Evolutionary conservation across 108 stramenopile genomes (phyloP), one percentile per base, ranked within the genome.

Genomic region (Cyclotella kingstonii): DNA sequence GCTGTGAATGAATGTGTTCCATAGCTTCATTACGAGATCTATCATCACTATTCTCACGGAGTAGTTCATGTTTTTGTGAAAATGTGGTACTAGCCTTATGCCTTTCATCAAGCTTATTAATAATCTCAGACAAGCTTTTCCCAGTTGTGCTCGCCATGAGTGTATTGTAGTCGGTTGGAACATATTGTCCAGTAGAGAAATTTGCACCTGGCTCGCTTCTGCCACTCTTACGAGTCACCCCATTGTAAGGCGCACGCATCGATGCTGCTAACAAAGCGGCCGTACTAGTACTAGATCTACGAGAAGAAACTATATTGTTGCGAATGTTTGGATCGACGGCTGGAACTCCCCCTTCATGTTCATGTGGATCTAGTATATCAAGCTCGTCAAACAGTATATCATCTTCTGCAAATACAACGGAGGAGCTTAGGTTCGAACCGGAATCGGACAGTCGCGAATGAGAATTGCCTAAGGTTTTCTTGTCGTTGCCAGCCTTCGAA

Each of bases 281-380:
- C 27, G 29, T 9, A 42, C n/a, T 7, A 8, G 40, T 25, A 8
- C 12, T 18, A 0, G 36, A 30, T 6, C 39, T 27, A 9, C 23
- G 40, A 19, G 9, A 15, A 57, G 6, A 26, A 11, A 57, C 7
- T 40, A 30, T 28, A 12, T 15, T 6, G 38, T 21, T 18, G 64
- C 42, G 34, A 6, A 38, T n/a, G 4, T 34, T 25, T 15, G 56
- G 60, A 31, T 43, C 55, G 35, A 56, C 47, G 5, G 50, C 41
- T 7, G 59, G 22, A 0, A 50, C 36, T 2, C 62, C 70, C 0
- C 62, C 70, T 49, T 71, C 61, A 41, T 63, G 46, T 12, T 56
- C 40, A 17, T 63, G 55, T 22, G 70, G 70, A 42, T 51, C n/a
- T 42, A 72, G 31, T 15, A 38, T 50, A 31, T 72, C 70, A 17